Conservation (phyloP, 768 basidiomycete species). For the Boletus barrowsii region DNA sequence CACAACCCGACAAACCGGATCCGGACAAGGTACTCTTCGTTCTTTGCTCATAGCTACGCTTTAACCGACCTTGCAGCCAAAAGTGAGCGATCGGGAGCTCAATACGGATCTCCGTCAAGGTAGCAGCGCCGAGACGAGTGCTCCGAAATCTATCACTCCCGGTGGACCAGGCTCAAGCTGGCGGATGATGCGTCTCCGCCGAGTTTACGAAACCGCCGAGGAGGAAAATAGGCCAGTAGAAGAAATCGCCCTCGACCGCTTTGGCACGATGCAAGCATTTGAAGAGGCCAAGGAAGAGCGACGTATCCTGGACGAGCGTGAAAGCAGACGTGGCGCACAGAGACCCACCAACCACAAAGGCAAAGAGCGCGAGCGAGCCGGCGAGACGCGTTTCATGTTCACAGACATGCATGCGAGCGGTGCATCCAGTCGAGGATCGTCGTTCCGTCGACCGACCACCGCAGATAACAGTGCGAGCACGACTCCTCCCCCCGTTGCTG, state of each 20-base stretch:
- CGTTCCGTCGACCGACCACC: conserved; percentile 82
- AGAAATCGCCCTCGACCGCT: conserved; percentile 84
- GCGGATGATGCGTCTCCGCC: conserved; percentile 95
- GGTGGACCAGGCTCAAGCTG: conserved; percentile 93
- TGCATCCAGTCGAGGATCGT: conserved; percentile 74
- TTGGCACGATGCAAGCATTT: conserved; percentile 81
- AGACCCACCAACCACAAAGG: conserved; percentile 36
- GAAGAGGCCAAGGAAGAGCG: conserved; percentile 88
- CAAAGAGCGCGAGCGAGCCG: conserved; percentile 36
- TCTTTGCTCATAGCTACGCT: background rate
- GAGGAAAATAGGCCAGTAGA: conserved; percentile 75
- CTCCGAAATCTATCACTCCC: conserved; percentile 54
- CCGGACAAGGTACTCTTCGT: conserved; percentile 59
- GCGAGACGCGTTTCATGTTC: conserved; percentile 65
- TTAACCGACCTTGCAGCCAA: conserved; percentile 41
- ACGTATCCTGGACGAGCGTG: conserved; percentile 79
- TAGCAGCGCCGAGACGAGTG: conserved; percentile 38
- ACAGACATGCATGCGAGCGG: conserved; percentile 60
- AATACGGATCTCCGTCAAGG: conserved; percentile 55
- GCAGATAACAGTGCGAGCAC: conserved; percentile 50
- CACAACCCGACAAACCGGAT: conserved; percentile 55
- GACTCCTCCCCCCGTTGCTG: conserved; percentile 49
- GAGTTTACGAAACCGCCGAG: conserved; percentile 86
- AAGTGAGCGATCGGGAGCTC: conserved; percentile 59
- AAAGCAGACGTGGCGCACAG: conserved; percentile 46